A percentile compares a stretch with the other conserved stretches of the same genome.
Conservation (phyloP, 2,329 filamentous ascomycete species). For the Dactylellina haptotyla region DNA sequence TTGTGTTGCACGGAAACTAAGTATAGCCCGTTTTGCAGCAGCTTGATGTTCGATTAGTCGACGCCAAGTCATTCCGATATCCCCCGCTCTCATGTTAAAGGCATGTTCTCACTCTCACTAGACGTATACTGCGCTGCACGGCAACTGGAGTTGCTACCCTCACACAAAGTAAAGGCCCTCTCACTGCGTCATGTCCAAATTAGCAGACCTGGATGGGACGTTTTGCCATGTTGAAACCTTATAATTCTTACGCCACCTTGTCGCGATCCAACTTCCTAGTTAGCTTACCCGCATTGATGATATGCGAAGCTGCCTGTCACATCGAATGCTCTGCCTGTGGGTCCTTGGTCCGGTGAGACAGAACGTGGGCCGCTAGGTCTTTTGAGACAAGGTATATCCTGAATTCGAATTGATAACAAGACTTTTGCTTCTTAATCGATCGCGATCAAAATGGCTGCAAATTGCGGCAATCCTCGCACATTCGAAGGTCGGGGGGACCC, state of each 20-base stretch:
- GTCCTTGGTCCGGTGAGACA: slow-evolving; percentile 31
- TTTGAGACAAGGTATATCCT: slow-evolving; percentile 4
- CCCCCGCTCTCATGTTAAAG: neutral
- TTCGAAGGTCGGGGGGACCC: neutral
- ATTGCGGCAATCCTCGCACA: slow-evolving; percentile 10
- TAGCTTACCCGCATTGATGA: slow-evolving; percentile 50
- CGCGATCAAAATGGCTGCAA: slow-evolving; percentile 8
- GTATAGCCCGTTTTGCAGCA: slow-evolving; percentile 43
- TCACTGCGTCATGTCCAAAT: slow-evolving; percentile 39
- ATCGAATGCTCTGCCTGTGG: slow-evolving; percentile 14
- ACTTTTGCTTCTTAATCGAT: slow-evolving; percentile 11
- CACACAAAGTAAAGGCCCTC: neutral
- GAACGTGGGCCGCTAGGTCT: slow-evolving; percentile 8
- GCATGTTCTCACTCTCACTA: slow-evolving; percentile 29
- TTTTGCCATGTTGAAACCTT: slow-evolving; percentile 32
- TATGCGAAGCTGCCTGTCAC: slow-evolving; percentile 47
- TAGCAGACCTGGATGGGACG: slow-evolving; percentile 9
- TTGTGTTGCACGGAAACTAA: slow-evolving; percentile 40
- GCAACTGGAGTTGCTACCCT: neutral
- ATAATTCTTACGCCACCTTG: slow-evolving; percentile 49
- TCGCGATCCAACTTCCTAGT: slow-evolving; percentile 53
- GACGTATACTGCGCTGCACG: slow-evolving; percentile 10
- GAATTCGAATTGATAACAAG: neutral
- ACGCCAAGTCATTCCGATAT: neutral
- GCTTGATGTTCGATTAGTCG: slow-evolving; percentile 29